Conservation (phyloP, 176 grass and related monocot species). For the Triticum timopheevii region DNA sequence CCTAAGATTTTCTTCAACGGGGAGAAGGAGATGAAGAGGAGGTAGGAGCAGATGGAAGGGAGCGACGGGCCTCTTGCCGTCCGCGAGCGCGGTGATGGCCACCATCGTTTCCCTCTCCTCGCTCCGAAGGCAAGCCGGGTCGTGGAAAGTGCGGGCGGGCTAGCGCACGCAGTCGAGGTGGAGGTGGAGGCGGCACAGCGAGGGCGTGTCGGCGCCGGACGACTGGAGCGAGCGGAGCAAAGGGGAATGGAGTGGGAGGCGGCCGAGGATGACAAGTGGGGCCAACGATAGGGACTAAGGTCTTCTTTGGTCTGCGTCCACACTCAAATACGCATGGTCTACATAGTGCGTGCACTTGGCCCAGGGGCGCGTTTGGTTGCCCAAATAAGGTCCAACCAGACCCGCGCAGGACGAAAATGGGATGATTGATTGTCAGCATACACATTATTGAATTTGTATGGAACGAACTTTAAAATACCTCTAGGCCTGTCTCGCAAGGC, state of each 20-base stretch:
- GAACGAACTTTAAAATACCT: no score
- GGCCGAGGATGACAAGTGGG: not conserved
- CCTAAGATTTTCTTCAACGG: not conserved
- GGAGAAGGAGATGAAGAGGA: not conserved
- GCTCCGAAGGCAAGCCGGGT: not conserved
- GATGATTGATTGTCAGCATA: no score
- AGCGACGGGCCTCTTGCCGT: not conserved
- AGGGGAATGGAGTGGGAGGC: not conserved
- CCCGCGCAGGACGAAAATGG: no score
- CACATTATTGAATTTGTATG: no score
- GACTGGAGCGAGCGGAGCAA: not conserved
- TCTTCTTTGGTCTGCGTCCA: no score
- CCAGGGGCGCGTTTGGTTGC: no score
- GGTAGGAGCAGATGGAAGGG: not conserved
- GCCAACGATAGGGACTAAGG: no score
- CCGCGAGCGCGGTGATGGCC: not conserved
- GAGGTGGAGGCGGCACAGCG: not conserved
- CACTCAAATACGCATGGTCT: no score
- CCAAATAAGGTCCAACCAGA: no score
- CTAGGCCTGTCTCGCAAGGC: no score
- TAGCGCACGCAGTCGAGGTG: not conserved
- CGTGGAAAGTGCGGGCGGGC: not conserved
- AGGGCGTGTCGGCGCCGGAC: not conserved
- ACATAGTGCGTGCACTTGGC: no score
- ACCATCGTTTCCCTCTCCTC: slow-evolving; percentile 4